phyloP scores from a whole-genome alignment of 2,329 filamentous ascomycete genomes.

The Atkinsonella hypoxylon region DNA sequence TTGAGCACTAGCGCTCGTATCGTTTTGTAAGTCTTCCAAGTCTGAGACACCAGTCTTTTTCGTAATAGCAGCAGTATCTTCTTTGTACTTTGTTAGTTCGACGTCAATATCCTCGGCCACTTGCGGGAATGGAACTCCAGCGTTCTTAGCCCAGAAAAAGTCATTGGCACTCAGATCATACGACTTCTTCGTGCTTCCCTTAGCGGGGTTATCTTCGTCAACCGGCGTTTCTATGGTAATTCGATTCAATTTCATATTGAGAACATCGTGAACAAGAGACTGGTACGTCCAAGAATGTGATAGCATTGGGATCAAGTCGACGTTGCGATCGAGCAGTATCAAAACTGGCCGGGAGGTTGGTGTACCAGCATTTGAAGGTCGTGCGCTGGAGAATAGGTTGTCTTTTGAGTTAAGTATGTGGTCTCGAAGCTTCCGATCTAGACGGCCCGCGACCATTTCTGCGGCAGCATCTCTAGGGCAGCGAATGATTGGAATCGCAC shows the following conservation, averaged over 20 bases:
- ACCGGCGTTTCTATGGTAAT: constrained; percentile 81
- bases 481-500: constrained; percentile 86
- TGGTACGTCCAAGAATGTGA: constrained; percentile 82
- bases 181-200: constrained; percentile 68
- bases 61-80: constrained; percentile 87
- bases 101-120: constrained; percentile 94
- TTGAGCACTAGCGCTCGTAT: constrained; percentile 78
- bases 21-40: constrained; percentile 84
- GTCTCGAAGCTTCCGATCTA: constrained; percentile 90
- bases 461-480: constrained; percentile 88
- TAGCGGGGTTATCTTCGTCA: constrained; percentile 64
- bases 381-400: constrained; percentile 73
- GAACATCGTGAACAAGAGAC: constrained; percentile 60
- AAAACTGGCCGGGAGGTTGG: constrained; percentile 74
- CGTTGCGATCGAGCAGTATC: constrained; percentile 86
- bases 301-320: constrained; percentile 96
- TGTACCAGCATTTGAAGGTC: constrained; percentile 46
- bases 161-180: constrained; percentile 86
- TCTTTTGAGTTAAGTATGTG: constrained; percentile 97
- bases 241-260: constrained; percentile 60
- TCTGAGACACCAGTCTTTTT: constrained; percentile 89
- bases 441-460: constrained; percentile 85
- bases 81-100: constrained; percentile 87
- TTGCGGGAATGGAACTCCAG: constrained; percentile 81
- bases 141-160: constrained; percentile 95